phyloP scores from a whole-genome alignment of 805 yeast genomes.

The Yamadazyma sp. region DNA sequence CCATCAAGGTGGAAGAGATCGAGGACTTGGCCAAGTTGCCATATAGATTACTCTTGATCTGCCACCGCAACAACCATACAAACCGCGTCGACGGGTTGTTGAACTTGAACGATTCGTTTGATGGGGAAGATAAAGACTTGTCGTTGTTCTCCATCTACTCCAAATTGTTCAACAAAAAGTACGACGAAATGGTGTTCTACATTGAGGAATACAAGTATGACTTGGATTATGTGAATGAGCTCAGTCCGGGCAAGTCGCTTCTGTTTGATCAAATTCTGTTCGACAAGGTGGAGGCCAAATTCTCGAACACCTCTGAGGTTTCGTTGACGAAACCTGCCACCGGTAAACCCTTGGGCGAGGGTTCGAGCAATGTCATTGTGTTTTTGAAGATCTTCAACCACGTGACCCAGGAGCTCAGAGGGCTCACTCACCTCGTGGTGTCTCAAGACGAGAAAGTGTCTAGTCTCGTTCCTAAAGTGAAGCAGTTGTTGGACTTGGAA shows the following conservation, averaged over 20 bases:
- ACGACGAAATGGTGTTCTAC: constrained; percentile 56
- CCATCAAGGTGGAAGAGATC: constrained; percentile 1
- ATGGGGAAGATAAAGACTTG: constrained; percentile 18
- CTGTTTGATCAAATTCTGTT: constrained; percentile 24
- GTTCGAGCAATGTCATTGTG: constrained; percentile 22
- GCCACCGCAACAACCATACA: constrained; percentile 69
- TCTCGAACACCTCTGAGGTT: constrained; percentile 10
- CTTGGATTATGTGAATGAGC: constrained; percentile 4
- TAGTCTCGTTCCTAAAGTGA: constrained; percentile 40
- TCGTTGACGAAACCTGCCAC: neutral
- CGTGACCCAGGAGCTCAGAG: constrained; percentile 51
- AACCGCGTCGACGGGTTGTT: constrained; percentile 53
- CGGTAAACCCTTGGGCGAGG: constrained; percentile 2
- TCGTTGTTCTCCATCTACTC: constrained; percentile 55
- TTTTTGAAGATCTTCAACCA: constrained; percentile 71
- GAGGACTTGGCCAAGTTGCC: constrained; percentile 19
- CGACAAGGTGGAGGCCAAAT: constrained; percentile 17
- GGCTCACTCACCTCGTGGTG: constrained; percentile 61
- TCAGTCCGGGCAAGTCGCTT: neutral
- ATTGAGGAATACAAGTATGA: constrained; percentile 59
- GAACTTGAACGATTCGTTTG: constrained; percentile 11
- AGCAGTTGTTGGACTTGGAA: constrained; percentile 40
- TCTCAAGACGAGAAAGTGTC: constrained; percentile 47
- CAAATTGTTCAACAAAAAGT: constrained; percentile 45
- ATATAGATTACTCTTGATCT: constrained; percentile 64